These are phyloP conservation scores for Kodamaea suecica DNA, from an alignment of 1,139 yeast genomes.

Conservation along the genomic window DNA sequence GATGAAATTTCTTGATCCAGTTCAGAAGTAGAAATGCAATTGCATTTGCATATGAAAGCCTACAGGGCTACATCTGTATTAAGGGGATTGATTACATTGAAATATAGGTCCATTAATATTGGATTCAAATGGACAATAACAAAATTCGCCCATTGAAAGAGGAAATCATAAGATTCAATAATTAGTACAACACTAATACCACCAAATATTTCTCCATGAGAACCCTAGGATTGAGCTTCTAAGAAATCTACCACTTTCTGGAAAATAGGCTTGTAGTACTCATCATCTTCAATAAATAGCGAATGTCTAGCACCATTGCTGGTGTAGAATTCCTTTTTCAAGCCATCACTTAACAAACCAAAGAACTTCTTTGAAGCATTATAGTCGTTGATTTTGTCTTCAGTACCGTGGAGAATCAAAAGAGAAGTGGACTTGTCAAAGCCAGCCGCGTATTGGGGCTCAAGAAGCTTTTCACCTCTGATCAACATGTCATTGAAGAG, in stretches of 20 bases:
- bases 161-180: no score
- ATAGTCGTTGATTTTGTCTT: conserved; percentile 51
- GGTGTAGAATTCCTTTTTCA: conserved; percentile 26
- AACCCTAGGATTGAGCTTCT: neutral
- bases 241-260: conserved; percentile 41
- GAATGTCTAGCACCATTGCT: conserved; percentile 43
- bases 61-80: no score
- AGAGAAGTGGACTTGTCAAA: conserved; percentile 41
- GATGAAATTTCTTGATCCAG: no score
- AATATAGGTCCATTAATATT: no score
- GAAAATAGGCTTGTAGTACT: conserved; percentile 30
- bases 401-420: conserved; percentile 32
- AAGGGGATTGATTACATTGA: no score
- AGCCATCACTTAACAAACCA: conserved; percentile 27
- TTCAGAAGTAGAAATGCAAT: no score
- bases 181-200: no score
- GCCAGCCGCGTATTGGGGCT: conserved; percentile 38
- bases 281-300: conserved; percentile 42
- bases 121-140: no score
- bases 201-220: neutral
- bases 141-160: no score
- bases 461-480: conserved; percentile 55
- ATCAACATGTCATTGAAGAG: conserved; percentile 60
- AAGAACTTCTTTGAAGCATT: conserved; percentile 51
- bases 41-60: no score